A percentile compares a stretch with the other conserved stretches of the same genome.
Evolutionary conservation across 345 rosid genomes (phyloP).

Genomic region (Diplotaxis tenuifolia): DNA sequence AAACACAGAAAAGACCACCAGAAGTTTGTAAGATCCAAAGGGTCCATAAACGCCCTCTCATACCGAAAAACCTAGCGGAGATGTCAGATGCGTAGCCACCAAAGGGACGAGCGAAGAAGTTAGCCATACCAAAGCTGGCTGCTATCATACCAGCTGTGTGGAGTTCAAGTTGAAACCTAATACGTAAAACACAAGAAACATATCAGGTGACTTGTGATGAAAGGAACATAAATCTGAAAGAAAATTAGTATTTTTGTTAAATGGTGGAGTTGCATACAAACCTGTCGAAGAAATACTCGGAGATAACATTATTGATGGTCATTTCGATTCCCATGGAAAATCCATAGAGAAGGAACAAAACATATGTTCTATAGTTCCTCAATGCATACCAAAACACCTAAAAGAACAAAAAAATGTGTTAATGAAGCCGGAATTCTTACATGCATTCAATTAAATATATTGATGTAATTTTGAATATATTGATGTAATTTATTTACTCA

Average conservation of each 20-base stretch:
- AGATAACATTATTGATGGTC: slow-evolving; percentile 59
- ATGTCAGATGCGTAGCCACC: slow-evolving; percentile 71
- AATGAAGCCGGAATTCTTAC: not conserved
- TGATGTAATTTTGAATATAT: not conserved
- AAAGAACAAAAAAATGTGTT: not conserved
- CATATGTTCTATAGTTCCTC: slow-evolving; percentile 79
- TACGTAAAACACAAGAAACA: not conserved
- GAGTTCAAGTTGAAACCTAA: slow-evolving; percentile 43
- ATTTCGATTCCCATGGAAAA: slow-evolving; percentile 75
- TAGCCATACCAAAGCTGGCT: slow-evolving; percentile 84
- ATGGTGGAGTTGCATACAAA: slow-evolving; percentile 28
- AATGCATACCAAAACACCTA: slow-evolving; percentile 68
- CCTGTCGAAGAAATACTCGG: slow-evolving; percentile 69
- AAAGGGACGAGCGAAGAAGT: slow-evolving; percentile 68
- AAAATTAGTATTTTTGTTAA: not conserved
- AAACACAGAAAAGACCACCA: slow-evolving; percentile 70
- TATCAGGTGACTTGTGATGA: not conserved
- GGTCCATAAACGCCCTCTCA: slow-evolving; percentile 79
- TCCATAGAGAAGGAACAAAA: slow-evolving; percentile 66
- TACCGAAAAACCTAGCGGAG: slow-evolving; percentile 62
- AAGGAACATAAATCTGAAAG: not conserved
- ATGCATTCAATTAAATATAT: not conserved
- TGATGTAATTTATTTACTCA: not conserved
- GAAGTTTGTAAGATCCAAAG: slow-evolving; percentile 76
- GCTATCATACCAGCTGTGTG: slow-evolving; percentile 75